Percentiles rank a stretch among this genome's conserved stretches.
Evolutionary conservation across 352 stramenopile species (phyloP).

Genomic region (Globisporangium solare): DNA sequence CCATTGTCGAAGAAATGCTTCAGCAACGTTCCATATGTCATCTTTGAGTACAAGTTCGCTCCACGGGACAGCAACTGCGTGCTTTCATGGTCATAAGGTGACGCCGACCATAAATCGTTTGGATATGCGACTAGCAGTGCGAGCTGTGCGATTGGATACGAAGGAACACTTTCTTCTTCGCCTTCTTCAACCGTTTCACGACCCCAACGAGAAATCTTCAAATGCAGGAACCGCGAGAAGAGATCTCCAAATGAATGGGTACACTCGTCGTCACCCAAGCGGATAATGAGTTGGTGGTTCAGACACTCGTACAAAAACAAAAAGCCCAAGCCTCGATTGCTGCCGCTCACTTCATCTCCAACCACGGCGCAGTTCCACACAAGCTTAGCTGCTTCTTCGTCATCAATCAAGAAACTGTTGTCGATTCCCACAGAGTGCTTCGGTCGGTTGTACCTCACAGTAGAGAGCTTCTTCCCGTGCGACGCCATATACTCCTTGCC

Average conservation of each 20-base stretch:
- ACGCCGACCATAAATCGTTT: slow-evolving; percentile 43
- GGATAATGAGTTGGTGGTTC: slow-evolving; percentile 58
- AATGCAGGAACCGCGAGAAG: slow-evolving; percentile 66
- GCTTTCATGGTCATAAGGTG: slow-evolving; percentile 67
- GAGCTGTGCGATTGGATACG: slow-evolving; percentile 71
- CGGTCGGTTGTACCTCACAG: slow-evolving; percentile 78
- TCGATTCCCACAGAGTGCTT: slow-evolving; percentile 49
- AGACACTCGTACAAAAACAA: slow-evolving; percentile 84
- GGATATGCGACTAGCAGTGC: slow-evolving; percentile 65
- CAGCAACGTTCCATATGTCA: slow-evolving; percentile 66
- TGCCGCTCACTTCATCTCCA: slow-evolving; percentile 77
- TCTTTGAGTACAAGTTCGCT: slow-evolving; percentile 80
- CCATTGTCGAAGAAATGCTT: slow-evolving; percentile 83
- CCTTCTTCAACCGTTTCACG: slow-evolving; percentile 81
- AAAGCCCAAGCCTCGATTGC: slow-evolving; percentile 73
- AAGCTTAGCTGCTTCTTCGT: slow-evolving; percentile 74
- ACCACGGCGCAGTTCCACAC: slow-evolving; percentile 82
- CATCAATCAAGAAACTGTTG: slow-evolving; percentile 67
- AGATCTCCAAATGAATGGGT: slow-evolving; percentile 77
- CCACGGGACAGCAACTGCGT: slow-evolving; percentile 62
- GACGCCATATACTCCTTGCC: slow-evolving; percentile 67
- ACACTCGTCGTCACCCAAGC: slow-evolving; percentile 64
- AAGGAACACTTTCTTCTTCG: slow-evolving; percentile 74
- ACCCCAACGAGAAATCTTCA: slow-evolving; percentile 83
- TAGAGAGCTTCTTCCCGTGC: slow-evolving; percentile 80